A percentile compares a stretch with the other conserved stretches of the same genome.
Evolutionary conservation across 805 yeast species (phyloP).

Genomic region (Yamadazyma paraphyllophila): DNA sequence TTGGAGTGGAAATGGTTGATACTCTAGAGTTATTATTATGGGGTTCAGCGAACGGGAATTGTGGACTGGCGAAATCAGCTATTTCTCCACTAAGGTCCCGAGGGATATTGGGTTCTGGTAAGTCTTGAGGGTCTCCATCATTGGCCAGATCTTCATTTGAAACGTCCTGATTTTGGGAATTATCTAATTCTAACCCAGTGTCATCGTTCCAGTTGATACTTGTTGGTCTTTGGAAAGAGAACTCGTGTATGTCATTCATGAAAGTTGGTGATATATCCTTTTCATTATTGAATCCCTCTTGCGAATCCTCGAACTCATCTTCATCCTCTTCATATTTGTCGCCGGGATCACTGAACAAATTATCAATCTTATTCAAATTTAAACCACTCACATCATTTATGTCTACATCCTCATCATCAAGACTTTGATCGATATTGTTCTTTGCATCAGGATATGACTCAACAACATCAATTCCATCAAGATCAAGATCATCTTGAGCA

Average conservation of each 20-base stretch:
- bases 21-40: slow-evolving; percentile 8
- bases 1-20: slow-evolving; percentile 27
- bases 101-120: slow-evolving; percentile 5
- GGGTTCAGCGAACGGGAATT: slow-evolving; percentile 2
- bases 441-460: slow-evolving; percentile 2
- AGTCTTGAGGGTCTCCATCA: not conserved
- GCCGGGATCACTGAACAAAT: slow-evolving; percentile 29
- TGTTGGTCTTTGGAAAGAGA: slow-evolving; percentile 36
- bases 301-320: not conserved
- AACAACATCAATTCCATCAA: not conserved
- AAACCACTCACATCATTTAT: slow-evolving; percentile 39
- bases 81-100: slow-evolving; percentile 5
- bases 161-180: not conserved
- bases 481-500: slow-evolving; percentile 9
- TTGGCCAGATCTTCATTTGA: not conserved
- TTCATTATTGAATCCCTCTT: slow-evolving; percentile 1
- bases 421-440: slow-evolving; percentile 13
- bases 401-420: slow-evolving; percentile 27
- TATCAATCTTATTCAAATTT: slow-evolving; percentile 37
- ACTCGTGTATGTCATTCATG: slow-evolving; percentile 19
- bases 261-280: slow-evolving; percentile 8
- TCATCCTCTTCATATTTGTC: slow-evolving; percentile 4
- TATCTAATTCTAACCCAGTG: slow-evolving; percentile 18
- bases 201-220: slow-evolving; percentile 45
- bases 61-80: slow-evolving; percentile 7